Conservation (phyloP, 495 filamentous ascomycete species). For the Hypoxylon trugodes region DNA sequence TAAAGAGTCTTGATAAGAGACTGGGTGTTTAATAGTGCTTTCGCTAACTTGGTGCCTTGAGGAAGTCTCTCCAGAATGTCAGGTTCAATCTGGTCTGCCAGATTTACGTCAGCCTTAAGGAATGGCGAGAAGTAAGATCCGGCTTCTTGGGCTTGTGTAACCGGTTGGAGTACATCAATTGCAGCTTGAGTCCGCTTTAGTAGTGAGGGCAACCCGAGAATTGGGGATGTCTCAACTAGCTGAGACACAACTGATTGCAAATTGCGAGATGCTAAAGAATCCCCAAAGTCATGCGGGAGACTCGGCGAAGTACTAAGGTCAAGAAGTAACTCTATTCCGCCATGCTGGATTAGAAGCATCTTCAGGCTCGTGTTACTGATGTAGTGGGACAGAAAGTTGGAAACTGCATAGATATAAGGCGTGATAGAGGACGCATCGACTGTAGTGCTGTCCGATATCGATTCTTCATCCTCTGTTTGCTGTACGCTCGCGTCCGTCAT, state of each 20-base stretch:
- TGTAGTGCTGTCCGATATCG: conserved; percentile 3
- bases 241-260: conserved; percentile 78
- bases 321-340: conserved; percentile 84
- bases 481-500: conserved; percentile 61
- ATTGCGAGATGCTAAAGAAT: conserved; percentile 68
- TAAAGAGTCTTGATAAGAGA: conserved; percentile 75
- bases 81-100: conserved; percentile 43
- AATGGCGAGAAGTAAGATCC: conserved; percentile 69
- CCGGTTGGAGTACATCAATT: conserved; percentile 70
- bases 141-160: conserved; percentile 57
- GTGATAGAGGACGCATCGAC: conserved; percentile 47
- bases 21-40: conserved; percentile 78
- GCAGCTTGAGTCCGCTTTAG: conserved; percentile 74
- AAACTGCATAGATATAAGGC: conserved; percentile 77
- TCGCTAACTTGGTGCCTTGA: conserved; percentile 76
- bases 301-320: conserved; percentile 83
- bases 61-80: conserved; percentile 50
- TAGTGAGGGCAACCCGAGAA: conserved; percentile 81
- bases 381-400: conserved; percentile 79
- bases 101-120: conserved; percentile 44
- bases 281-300: conserved; percentile 77
- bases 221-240: conserved; percentile 82
- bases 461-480: conserved; percentile 30
- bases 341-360: conserved; percentile 75
- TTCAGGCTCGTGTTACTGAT: conserved; percentile 80